Base-by-base conservation (phyloP, 768 basidiomycete species). In the Lentinus tigrinus region DNA sequence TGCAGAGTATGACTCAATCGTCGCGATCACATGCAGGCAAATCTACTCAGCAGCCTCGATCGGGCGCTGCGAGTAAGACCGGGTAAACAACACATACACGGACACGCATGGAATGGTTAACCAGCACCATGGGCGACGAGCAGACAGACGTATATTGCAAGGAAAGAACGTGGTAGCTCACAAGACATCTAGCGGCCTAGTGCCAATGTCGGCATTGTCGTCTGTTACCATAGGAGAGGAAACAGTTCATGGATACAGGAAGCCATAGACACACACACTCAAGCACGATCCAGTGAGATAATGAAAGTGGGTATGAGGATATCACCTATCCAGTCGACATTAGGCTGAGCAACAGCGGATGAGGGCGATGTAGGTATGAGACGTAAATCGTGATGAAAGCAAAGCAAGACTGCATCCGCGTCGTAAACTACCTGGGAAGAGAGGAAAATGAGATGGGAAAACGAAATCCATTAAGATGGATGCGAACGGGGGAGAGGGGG, bases 341-440 rank as follows among this genome's bases (percentile, higher is more conserved):
- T 89, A 87, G 87, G 77, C 78, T 78, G 72, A 79, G 76, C 77
- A 76, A 84, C 66, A 68, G 56, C 66, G 65, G 62, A 59, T 63
- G 54, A 56, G 54, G 60, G 48, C 77, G 73, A 80, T 82, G 80
- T 81, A 81, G 87, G 64, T 61, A 65, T 81, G 79, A 76, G 62
- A 82, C 65, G 61, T 69, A 68, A 74, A 46, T 68, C 84, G 85
- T 75, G 81, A 79, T 63, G 75, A 74, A 72, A 70, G 71, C 78
- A 78, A 79, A 73, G 73, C 66, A 72, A 57, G 58, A 78, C 81
- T 77, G 81, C 77, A 86, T 85, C 85, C 85, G 79, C 81, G 66
- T 73, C 65, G 67, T 70, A 70, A 26, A 54, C 54, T 70, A 70
- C 57, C 42, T 39, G 46, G 56, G 79, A 80, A 69, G 70, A 71